Percentiles rank a stretch among this genome's conserved stretches.
These are phyloP conservation scores for Pelargonium nanum DNA, from an alignment of 345 rosid genomes.

Conservation along the genomic window DNA sequence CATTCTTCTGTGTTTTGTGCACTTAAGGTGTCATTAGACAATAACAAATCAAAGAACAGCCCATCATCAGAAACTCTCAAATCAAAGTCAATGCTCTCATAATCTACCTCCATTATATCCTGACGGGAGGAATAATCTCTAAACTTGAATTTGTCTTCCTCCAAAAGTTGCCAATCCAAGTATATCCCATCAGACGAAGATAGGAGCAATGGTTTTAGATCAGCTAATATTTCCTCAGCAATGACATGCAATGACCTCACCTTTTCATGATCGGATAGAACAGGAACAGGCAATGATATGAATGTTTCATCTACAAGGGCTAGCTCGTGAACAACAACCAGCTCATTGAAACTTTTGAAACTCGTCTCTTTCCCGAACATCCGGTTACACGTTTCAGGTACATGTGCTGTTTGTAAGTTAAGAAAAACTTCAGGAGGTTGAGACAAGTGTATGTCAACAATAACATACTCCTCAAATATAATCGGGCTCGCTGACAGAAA, in stretches of 20 bases:
- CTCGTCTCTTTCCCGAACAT: slow-evolving; percentile 48
- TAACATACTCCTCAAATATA: slow-evolving; percentile 46
- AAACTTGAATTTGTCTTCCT: slow-evolving; percentile 35
- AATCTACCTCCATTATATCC: slow-evolving; percentile 30
- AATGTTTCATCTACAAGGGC: slow-evolving; percentile 59
- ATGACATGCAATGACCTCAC: slow-evolving; percentile 30
- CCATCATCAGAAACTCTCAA: slow-evolving; percentile 28
- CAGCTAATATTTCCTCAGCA: slow-evolving; percentile 33
- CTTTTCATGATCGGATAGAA: slow-evolving; percentile 33
- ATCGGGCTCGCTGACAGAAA: slow-evolving; percentile 15
- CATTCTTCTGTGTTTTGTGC: slow-evolving; percentile 23
- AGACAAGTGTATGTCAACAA: slow-evolving; percentile 38
- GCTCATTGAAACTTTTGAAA: slow-evolving; percentile 54
- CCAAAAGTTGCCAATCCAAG: slow-evolving; percentile 75
- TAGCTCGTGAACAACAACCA: slow-evolving; percentile 65
- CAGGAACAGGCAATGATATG: slow-evolving; percentile 66
- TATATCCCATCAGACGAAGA: slow-evolving; percentile 74
- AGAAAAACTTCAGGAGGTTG: slow-evolving; percentile 32
- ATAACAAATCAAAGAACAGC: slow-evolving; percentile 41
- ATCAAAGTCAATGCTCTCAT: slow-evolving; percentile 22
- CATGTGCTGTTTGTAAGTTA: slow-evolving; percentile 22
- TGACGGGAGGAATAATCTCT: slow-evolving; percentile 20
- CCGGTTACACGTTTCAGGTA: slow-evolving; percentile 33
- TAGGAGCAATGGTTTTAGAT: slow-evolving; percentile 34
- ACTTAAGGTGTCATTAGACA: slow-evolving; percentile 34